Evolutionary conservation across 495 filamentous ascomycete species (phyloP).

Genomic region (Parachaetomium inaequale): DNA sequence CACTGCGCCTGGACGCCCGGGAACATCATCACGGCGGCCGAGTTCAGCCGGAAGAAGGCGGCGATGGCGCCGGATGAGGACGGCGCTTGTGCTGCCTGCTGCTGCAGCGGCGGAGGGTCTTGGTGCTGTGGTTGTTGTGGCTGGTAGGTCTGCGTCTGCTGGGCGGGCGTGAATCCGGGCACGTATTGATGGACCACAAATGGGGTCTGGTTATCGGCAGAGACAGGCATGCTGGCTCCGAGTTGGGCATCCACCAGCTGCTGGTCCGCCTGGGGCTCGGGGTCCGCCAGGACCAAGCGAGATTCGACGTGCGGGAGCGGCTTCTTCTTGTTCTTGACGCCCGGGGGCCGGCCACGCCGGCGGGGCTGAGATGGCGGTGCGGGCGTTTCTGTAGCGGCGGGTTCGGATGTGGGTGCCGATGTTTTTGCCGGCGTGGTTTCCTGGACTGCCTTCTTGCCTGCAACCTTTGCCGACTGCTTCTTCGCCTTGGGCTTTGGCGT

Average conservation of each 20-base stretch:
- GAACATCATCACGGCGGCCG: slow-evolving; percentile 43
- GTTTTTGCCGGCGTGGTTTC: neutral
- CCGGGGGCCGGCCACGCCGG: neutral
- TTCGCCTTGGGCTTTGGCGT: slow-evolving; percentile 11
- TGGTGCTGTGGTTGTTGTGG: slow-evolving; percentile 5
- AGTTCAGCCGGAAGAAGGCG: slow-evolving; percentile 63
- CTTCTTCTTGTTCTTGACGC: slow-evolving; percentile 9
- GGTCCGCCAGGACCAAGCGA: slow-evolving; percentile 15
- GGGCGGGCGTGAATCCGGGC: slow-evolving; percentile 9
- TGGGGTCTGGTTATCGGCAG: neutral
- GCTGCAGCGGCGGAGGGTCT: slow-evolving; percentile 3
- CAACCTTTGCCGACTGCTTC: neutral
- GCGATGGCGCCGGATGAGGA: slow-evolving; percentile 40
- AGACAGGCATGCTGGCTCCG: neutral
- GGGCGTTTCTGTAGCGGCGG: neutral
- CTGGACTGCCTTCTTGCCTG: neutral
- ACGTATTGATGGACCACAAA: slow-evolving; percentile 17
- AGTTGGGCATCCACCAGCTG: slow-evolving; percentile 17
- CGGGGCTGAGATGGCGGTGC: neutral
- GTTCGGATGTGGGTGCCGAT: too few relatives aligned
- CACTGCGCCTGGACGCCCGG: slow-evolving; percentile 48
- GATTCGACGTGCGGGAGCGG: slow-evolving; percentile 16
- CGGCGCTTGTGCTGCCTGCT: neutral
- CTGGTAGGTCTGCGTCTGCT: slow-evolving; percentile 2
- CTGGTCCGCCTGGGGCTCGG: slow-evolving; percentile 10